Evolutionary conservation across 1,284 basidiomycete species (phyloP), one percentile per base, ranked within the genome.

Genomic region (Pseudomicrostroma phylloplanum): DNA sequence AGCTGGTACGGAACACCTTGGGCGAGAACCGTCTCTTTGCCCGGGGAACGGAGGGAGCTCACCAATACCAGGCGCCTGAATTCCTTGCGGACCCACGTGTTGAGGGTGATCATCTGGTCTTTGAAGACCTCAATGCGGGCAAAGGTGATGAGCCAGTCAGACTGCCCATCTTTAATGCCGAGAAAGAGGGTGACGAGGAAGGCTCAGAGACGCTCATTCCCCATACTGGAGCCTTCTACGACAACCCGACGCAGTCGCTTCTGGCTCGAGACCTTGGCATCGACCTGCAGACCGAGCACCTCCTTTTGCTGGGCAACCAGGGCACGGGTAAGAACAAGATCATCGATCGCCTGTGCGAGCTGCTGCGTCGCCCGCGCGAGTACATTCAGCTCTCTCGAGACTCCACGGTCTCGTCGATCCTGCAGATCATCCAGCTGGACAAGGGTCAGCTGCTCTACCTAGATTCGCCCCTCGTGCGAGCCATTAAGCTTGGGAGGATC

Each of bases 261-360:
- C 61, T 80, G 40, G 67, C 80, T 53, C 67, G 73, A 30, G 75
- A 77, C 21, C 76, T 81, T 39, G 73, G 71, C 9, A 67, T 79
- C 49, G 80, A 81, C 58, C 68, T 81, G 17, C 72, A 74, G 6
- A 60, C 67, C 55, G 71, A 80, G 62, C 79, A 81, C 53, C 65
- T 81, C 21, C 66, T 81, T 21, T 70, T 81, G 1, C 72, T 81
- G 67, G 80, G 80, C 19, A 72, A 72, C 26, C 79, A 81, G 53
- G 80, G 80, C 7, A 78, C 75, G 8, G 80, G 80, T 17, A 81
- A 81, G 73, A 81, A 81, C 72, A 79, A 79, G 69, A 70, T 79
- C 57, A 74, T 79, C 57, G 79, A 81, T 58, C 74, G 78, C 23
- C 66, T 79, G 1, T 71, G 80, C 17, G 70, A 79, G 63, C 70